phyloP scores from a whole-genome alignment of 2,329 filamentous ascomycete species.

The Zasmidium angulare region DNA sequence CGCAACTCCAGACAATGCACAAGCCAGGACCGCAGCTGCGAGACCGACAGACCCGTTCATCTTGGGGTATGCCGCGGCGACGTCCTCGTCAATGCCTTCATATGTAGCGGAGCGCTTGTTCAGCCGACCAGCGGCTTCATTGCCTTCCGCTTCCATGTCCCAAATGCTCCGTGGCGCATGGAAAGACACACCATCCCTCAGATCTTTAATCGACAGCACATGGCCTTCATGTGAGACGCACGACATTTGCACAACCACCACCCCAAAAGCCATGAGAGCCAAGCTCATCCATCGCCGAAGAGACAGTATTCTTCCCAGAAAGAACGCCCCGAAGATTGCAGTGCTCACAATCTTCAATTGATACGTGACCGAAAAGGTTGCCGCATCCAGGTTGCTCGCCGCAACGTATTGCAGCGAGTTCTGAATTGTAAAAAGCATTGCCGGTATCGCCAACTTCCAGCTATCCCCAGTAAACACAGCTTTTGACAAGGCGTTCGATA shows the following conservation, averaged over 20 bases:
- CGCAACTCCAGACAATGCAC: conserved; percentile 77
- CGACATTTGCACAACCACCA: conserved; percentile 82
- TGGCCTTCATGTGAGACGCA: conserved; percentile 54
- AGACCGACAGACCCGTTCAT: conserved; percentile 82
- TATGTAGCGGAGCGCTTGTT: conserved; percentile 80
- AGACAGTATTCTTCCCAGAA: conserved; percentile 71
- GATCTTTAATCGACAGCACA: conserved; percentile 57
- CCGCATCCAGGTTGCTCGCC: conserved; percentile 84
- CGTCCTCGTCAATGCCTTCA: conserved; percentile 74
- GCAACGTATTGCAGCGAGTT: conserved; percentile 94
- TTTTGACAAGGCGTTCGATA: conserved; percentile 76
- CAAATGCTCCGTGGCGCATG: conserved; percentile 79
- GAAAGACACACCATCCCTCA: conserved; percentile 58
- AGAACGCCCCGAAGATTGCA: conserved; percentile 77
- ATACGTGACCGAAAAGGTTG: conserved; percentile 90
- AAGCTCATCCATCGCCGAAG: conserved; percentile 77
- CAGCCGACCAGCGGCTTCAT: conserved; percentile 51
- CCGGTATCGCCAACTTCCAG: conserved; percentile 92
- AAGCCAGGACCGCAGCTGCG: conserved; percentile 73
- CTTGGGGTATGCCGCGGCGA: conserved; percentile 50
- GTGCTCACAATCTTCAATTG: conserved; percentile 93
- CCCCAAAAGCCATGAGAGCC: conserved; percentile 74
- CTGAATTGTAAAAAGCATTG: conserved; percentile 83
- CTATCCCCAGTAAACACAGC: conserved; percentile 85
- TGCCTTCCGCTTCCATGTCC: conserved; percentile 67